Conservation (phyloP, 768 basidiomycete species). For the Podaxis sp. region DNA sequence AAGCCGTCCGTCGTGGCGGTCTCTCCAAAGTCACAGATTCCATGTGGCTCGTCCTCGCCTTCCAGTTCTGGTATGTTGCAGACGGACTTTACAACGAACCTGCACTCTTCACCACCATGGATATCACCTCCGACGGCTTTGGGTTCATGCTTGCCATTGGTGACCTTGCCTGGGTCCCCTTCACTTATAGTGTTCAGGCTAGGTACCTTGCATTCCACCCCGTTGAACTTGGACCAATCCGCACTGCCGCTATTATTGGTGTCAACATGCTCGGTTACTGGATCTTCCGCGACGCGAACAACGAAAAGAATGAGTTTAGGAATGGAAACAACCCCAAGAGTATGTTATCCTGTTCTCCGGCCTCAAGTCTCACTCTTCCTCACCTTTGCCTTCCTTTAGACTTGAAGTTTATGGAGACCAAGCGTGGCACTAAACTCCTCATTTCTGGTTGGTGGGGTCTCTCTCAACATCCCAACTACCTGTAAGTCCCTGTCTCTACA, state of each 20-base stretch:
- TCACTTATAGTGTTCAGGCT: constrained; percentile 91
- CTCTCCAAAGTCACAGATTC: constrained; percentile 75
- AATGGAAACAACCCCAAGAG: constrained; percentile 94
- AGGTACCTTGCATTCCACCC: constrained; percentile 92
- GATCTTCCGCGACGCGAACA: constrained; percentile 87
- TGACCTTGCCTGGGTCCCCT: constrained; percentile 92
- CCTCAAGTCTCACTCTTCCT: background rate
- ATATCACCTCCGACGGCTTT: constrained; percentile 96
- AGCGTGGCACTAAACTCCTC: constrained; percentile 85
- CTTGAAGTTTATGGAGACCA: constrained; percentile 75
- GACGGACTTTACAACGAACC: constrained; percentile 93
- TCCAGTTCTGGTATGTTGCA: constrained; percentile 85
- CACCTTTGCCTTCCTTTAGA: constrained; percentile 42
- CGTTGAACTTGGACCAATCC: constrained; percentile 67
- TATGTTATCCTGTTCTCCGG: constrained; percentile 35
- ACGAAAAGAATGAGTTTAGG: constrained; percentile 95
- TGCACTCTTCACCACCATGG: constrained; percentile 92
- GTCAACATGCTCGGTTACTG: constrained; percentile 79
- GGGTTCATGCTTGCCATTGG: constrained; percentile 98
- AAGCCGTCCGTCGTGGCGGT: constrained; percentile 79
- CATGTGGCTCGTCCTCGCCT: constrained; percentile 84
- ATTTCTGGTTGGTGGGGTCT: constrained; percentile 98
- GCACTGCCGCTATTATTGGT: constrained; percentile 56
- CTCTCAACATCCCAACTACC: constrained; percentile 91
- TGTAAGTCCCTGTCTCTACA: constrained; percentile 42